Evolutionary conservation across 2,329 filamentous ascomycete species (phyloP).

Genomic region (Epichloe coenophiala): DNA sequence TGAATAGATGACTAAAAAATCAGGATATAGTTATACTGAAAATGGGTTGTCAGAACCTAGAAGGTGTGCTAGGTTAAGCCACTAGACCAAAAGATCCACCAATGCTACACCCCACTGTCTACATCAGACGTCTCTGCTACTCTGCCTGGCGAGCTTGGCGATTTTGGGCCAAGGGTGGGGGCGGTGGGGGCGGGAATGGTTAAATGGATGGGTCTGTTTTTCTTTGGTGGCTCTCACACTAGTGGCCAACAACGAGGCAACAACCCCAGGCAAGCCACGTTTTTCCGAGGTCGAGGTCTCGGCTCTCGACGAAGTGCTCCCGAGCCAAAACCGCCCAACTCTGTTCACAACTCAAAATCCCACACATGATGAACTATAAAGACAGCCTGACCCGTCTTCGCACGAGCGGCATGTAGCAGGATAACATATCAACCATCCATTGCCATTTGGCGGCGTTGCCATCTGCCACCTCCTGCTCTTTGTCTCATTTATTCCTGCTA

Average conservation of each 20-base stretch:
- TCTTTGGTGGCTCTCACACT: neutral
- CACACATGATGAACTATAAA: conserved; percentile 4
- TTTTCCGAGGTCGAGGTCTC: conserved; percentile 1
- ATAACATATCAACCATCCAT: neutral
- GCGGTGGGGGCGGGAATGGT: too few species aligned
- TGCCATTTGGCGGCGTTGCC: neutral
- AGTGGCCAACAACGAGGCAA: neutral
- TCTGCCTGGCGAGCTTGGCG: too few species aligned
- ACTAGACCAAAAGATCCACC: too few species aligned
- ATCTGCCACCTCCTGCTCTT: neutral
- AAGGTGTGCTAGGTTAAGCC: too few species aligned
- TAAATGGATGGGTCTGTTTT: neutral
- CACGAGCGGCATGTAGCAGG: neutral
- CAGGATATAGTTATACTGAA: too few species aligned
- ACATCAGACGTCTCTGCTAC: neutral
- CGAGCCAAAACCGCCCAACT: neutral
- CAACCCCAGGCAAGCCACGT: neutral
- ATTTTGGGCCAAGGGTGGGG: too few species aligned
- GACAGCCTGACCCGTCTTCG: neutral
- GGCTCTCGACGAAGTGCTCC: neutral
- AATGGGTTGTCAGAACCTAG: too few species aligned
- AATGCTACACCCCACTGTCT: neutral
- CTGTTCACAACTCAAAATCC: neutral
- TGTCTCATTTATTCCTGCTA: neutral
- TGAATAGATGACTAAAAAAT: too few species aligned